Evolutionary conservation across 2,329 filamentous ascomycete genomes (phyloP).

Genomic region (Exophiala oligosperma): DNA sequence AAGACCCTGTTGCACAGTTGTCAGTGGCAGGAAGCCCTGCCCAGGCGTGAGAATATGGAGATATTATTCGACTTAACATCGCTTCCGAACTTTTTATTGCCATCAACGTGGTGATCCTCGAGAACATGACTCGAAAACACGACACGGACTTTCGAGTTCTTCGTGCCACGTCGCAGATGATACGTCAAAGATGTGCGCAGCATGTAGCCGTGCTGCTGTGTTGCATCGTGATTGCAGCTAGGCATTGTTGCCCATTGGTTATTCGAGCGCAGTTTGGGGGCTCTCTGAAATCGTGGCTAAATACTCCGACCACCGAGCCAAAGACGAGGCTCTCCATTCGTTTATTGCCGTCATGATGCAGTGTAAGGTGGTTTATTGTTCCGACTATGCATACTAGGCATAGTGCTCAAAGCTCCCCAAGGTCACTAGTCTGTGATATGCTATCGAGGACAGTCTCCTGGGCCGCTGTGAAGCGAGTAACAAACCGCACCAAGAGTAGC

Average conservation of each 20-base stretch:
- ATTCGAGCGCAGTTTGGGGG: neutral
- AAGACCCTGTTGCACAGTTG: too few species aligned
- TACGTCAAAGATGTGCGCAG: too few species aligned
- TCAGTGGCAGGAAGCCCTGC: too few species aligned
- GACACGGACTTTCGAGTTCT: too few species aligned
- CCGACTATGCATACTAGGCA: neutral
- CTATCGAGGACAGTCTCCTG: neutral
- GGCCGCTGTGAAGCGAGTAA: slow-evolving; percentile 1
- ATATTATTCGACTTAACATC: too few species aligned
- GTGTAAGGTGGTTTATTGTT: neutral
- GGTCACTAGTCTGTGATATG: neutral
- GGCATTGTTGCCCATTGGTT: neutral
- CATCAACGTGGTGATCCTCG: too few species aligned
- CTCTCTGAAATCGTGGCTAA: neutral
- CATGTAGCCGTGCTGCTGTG: slow-evolving; percentile 2
- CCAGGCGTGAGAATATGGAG: too few species aligned
- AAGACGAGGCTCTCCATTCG: neutral
- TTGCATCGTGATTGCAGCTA: slow-evolving; percentile 4
- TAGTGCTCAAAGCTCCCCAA: neutral
- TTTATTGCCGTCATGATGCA: neutral
- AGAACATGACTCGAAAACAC: too few species aligned
- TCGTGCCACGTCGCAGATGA: too few species aligned
- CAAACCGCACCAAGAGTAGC: neutral
- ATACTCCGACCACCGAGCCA: neutral
- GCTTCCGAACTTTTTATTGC: too few species aligned